Evolutionary conservation across 1,284 basidiomycete genomes (phyloP).

Genomic region (Marasmius oreades): DNA sequence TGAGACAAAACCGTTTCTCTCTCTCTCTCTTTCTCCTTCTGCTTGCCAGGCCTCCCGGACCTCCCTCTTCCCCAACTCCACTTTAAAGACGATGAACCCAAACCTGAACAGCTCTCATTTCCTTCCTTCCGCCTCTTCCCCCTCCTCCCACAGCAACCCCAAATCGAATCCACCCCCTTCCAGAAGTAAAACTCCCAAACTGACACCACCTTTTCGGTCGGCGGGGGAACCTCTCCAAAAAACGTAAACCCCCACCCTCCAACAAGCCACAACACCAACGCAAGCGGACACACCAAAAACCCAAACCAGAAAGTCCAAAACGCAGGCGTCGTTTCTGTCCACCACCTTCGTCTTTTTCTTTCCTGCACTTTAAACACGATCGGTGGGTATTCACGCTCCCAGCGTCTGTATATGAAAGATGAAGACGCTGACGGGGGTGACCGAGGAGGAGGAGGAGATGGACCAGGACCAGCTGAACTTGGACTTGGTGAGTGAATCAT

Average conservation of each 20-base stretch:
- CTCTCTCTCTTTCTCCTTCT: slow-evolving; percentile 14
- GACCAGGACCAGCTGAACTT: background rate
- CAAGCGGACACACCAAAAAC: slow-evolving; percentile 45
- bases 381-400: slow-evolving; percentile 35
- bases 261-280: slow-evolving; percentile 58
- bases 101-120: slow-evolving; percentile 2
- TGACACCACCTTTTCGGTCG: slow-evolving; percentile 29
- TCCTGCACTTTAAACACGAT: slow-evolving; percentile 25
- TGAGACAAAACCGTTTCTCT: slow-evolving; percentile 2
- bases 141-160: slow-evolving; percentile 19
- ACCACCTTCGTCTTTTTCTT: slow-evolving; percentile 17
- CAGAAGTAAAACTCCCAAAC: slow-evolving; percentile 42
- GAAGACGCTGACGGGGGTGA: slow-evolving; percentile 29
- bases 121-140: slow-evolving; percentile 13
- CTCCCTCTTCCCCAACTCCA: slow-evolving; percentile 13
- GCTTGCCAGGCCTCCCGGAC: too few relatives aligned
- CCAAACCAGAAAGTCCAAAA: slow-evolving; percentile 68
- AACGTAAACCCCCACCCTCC: slow-evolving; percentile 66
- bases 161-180: slow-evolving; percentile 26
- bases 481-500: slow-evolving; percentile 9
- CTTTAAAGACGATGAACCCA: too few relatives aligned
- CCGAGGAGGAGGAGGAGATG: too few relatives aligned
- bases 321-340: slow-evolving; percentile 36
- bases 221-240: slow-evolving; percentile 32
- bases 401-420: slow-evolving; percentile 36